Evolutionary conservation across 768 basidiomycete genomes (phyloP), one percentile per base, ranked within the genome.

Genomic region (Mycena filopes): DNA sequence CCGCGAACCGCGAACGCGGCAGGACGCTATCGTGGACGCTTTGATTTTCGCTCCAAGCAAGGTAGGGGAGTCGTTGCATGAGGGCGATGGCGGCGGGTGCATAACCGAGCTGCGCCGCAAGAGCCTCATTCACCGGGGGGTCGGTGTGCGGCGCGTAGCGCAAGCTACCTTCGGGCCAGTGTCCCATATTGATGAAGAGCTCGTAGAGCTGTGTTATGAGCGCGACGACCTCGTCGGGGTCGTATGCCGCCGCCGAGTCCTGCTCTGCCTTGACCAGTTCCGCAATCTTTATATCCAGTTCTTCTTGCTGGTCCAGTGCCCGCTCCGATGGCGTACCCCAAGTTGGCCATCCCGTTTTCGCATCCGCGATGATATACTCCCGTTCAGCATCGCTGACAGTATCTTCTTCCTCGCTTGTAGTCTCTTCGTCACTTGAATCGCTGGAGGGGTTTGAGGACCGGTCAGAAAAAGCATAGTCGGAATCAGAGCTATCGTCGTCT

Each of bases 171-270:
- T 57, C 56, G 2, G 56, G 45, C 61, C 61, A 63, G 29, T 55
- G 66, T 16, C 61, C 61, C 66, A 67, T 67, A 5, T 33, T 38
- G 16, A 60, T 31, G 28, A 67, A 21, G 3, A 63, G 57, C 21
- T 60, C 45, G 55, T 67, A 62, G 6, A 67, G 28, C 45, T 63
- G 55, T 9, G 60, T 58, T n/a, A 67, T 41, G 1, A 63, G 36
- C 1, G 60, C 45, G 40, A 60, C 51, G 29, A 59, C 57, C 47
- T 59, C 50, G 45, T 67, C 61, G 5, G 51, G 55, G 51, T 63
- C 21, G 40, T 58, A 67, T 2, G 42, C 47, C 11, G 61, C 61
- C 11, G 61, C 56, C 1, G 40, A 26, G 18, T 46, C 61, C 31
- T 50, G 45, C 36, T 67, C 66, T 7, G 48, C 55, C 38, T 50